Evolutionary conservation across 148 eudicot species (phyloP).

Genomic region (Oxyria digyna): DNA sequence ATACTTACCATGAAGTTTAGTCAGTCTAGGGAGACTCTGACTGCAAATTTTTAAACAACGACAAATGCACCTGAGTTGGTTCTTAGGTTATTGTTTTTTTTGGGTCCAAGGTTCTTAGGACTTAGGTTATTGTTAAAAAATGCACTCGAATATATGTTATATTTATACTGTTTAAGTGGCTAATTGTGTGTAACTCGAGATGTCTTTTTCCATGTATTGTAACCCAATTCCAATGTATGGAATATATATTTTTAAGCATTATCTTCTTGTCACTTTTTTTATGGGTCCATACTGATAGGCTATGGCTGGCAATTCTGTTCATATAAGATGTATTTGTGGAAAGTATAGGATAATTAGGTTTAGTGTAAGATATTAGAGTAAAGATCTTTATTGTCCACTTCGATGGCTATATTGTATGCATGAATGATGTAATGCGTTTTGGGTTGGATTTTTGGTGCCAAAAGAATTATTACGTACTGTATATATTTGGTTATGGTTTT

Average conservation of each 20-base stretch:
- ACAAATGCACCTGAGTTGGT: background rate
- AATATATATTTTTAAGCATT: background rate
- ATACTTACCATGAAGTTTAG: no score
- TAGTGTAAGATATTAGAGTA: no score
- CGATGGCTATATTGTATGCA: background rate
- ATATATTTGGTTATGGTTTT: background rate
- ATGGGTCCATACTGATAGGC: background rate
- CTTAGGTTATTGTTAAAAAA: no score
- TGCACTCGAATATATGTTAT: no score
- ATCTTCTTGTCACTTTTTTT: background rate
- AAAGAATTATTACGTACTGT: background rate
- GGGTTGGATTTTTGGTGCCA: background rate
- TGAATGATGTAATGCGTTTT: background rate
- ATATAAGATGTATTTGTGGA: background rate
- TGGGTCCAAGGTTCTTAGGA: no score
- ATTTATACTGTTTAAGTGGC: background rate
- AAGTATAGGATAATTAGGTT: background rate
- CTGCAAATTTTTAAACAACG: background rate
- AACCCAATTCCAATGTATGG: background rate
- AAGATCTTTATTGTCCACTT: no score
- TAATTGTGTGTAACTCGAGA: background rate
- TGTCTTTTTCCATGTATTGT: background rate
- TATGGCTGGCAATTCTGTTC: background rate
- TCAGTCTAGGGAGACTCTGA: background rate
- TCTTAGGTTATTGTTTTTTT: no score